Evolutionary conservation across 2,329 filamentous ascomycete species (phyloP), one percentile per base, ranked within the genome.

Genomic region (Aspergillus sp.): DNA sequence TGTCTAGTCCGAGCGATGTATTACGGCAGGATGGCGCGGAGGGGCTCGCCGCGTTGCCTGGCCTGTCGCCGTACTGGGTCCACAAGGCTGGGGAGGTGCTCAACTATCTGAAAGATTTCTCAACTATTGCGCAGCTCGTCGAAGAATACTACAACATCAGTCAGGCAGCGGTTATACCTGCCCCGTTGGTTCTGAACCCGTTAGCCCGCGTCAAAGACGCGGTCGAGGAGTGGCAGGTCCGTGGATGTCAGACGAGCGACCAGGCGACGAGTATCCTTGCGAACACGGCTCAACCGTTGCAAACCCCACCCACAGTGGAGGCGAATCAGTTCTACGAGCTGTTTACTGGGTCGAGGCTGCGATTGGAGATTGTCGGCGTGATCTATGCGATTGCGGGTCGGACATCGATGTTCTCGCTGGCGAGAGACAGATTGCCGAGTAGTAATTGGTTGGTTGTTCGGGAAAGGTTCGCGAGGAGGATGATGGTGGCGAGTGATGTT

Each of bases 361-460:
- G 77, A 1, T 63, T 79, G 5, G 77, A 80, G 39, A 73, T 73
- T 4, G 68, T 79, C 11, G 77, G 74, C 0, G 67, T 74, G 11
- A 59, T 79, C 5, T 71, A 76, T 42, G 68, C 74, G 26, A 69
- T 74, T 5, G 76, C 78, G 2, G 77, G 75, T n/a, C 64, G 65
- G 16, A 65, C 66, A 10, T 61, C 59, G 16, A 58, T 65, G 39
- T 63, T 69, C 14, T 69, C 69, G 22, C 61, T 70, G 2, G 62
- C 64, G 3, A 56, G 60, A 24, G 61, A 64, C 6, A 65, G 54
- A 20, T 64, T 64, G 7, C 52, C 20, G 14, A 32, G 51, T 10
- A 26, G n/a, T 20, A 45, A 57, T 3, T 45, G 39, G 20, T 47
- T 55, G 12, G 56, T 54, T 14, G 57, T 56, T 1, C 64, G 64